Evolutionary conservation across 192 early-diverging fungal species (phyloP).

Genomic region (Coemansia sp.): DNA sequence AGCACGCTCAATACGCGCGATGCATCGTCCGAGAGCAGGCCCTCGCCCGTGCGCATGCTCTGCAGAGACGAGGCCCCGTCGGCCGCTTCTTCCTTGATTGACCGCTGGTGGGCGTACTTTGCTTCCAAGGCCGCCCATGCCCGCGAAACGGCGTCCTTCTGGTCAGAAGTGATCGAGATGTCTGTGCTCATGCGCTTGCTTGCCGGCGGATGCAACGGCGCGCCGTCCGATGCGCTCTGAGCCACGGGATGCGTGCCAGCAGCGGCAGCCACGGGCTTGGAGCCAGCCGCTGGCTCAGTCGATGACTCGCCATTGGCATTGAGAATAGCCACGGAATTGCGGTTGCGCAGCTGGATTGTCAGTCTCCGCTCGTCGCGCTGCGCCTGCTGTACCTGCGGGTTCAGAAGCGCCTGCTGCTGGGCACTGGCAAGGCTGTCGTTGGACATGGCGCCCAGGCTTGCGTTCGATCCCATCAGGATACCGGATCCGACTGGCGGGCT

Average conservation of each 20-base stretch:
- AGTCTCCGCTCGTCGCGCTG: constrained; percentile 41
- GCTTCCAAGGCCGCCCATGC: constrained; percentile 26
- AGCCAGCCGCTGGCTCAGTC: neutral
- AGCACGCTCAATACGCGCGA: constrained; percentile 36
- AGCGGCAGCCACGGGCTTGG: neutral
- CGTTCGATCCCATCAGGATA: neutral
- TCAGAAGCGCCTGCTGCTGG: neutral
- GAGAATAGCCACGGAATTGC: constrained; percentile 26
- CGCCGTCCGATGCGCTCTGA: neutral
- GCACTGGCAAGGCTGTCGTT: constrained; percentile 6
- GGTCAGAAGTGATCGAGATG: constrained; percentile 26
- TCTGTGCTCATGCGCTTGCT: constrained; percentile 16
- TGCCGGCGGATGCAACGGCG: neutral
- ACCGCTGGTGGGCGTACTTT: constrained; percentile 37
- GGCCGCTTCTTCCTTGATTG: constrained; percentile 1
- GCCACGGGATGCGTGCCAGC: neutral
- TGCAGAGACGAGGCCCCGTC: constrained; percentile 9
- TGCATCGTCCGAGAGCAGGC: constrained; percentile 15
- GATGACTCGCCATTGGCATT: neutral
- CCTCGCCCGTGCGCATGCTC: constrained; percentile 11
- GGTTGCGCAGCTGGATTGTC: constrained; percentile 55
- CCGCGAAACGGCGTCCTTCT: constrained; percentile 17
- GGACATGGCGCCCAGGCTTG: constrained; percentile 7
- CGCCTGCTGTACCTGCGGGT: constrained; percentile 10
- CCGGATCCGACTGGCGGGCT: constrained; percentile 14